These are phyloP conservation scores for Dictyostelium capitatum DNA, from an alignment of 78 protist species.

Conservation along the genomic window DNA sequence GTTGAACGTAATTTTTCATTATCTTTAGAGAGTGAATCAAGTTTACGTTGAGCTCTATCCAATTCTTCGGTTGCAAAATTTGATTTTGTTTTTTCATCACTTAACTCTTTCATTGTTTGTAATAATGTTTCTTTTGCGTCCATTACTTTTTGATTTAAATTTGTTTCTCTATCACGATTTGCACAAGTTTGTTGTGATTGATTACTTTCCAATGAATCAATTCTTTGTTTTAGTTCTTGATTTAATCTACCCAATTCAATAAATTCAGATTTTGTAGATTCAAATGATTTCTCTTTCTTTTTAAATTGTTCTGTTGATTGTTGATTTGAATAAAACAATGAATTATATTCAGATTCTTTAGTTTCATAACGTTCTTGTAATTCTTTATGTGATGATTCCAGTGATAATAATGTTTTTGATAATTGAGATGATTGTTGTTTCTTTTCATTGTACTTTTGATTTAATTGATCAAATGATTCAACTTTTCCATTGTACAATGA, in stretches of 20 bases:
- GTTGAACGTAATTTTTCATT: not conserved
- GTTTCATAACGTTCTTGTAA: not conserved
- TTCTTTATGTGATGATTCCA: not conserved
- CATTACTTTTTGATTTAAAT: constrained; percentile 8
- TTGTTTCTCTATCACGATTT: constrained; percentile 12
- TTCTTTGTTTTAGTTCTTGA: not conserved
- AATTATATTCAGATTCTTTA: not conserved
- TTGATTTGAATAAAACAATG: not conserved
- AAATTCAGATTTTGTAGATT: not conserved
- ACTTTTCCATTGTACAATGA: constrained; percentile 14
- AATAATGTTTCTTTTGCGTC: not conserved
- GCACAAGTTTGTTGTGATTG: constrained; percentile 36
- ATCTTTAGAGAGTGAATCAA: not conserved
- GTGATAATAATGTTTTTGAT: not conserved
- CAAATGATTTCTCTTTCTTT: constrained; percentile 63
- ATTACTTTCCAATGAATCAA: constrained; percentile 21
- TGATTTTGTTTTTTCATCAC: not conserved
- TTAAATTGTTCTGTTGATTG: not conserved
- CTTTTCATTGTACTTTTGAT: constrained; percentile 20
- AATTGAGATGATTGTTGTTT: not conserved
- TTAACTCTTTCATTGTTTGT: constrained; percentile 4
- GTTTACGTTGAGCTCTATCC: constrained; percentile 1
- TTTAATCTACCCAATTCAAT: not conserved
- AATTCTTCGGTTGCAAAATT: not conserved
- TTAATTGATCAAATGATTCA: not conserved